These are phyloP conservation scores for Wickerhamiella domercqiae DNA, from an alignment of 805 yeast genomes.

Conservation along the genomic window DNA sequence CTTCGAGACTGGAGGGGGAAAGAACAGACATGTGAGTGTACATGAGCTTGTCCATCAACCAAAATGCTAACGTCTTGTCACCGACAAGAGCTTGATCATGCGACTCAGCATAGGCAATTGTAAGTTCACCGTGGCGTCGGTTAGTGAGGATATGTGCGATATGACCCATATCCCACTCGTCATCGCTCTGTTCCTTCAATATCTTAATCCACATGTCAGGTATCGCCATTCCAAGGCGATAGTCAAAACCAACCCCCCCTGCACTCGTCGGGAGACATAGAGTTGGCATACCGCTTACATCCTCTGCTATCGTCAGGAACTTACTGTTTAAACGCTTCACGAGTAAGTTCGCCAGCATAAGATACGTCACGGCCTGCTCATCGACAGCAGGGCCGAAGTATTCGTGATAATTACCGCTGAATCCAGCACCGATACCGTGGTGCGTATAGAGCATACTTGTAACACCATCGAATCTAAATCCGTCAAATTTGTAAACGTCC, in stretches of 20 bases:
- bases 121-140: slow-evolving; percentile 74
- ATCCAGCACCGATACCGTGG: slow-evolving; percentile 80
- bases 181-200: slow-evolving; percentile 68
- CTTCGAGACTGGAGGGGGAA: slow-evolving; percentile 54
- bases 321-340: slow-evolving; percentile 39
- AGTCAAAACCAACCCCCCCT: slow-evolving; percentile 92
- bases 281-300: slow-evolving; percentile 95
- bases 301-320: slow-evolving; percentile 81
- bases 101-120: slow-evolving; percentile 84
- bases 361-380: slow-evolving; percentile 68
- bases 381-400: slow-evolving; percentile 68
- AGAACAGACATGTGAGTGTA: slow-evolving; percentile 83
- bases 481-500: slow-evolving; percentile 78
- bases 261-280: slow-evolving; percentile 53
- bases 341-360: slow-evolving; percentile 81
- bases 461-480: slow-evolving; percentile 93
- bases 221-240: slow-evolving; percentile 88
- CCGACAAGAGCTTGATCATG: slow-evolving; percentile 98
- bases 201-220: slow-evolving; percentile 99
- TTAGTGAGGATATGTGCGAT: slow-evolving; percentile 74
- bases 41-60: slow-evolving; percentile 99
- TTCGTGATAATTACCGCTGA: slow-evolving; percentile 86
- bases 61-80: slow-evolving; percentile 88
- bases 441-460: slow-evolving; percentile 84
- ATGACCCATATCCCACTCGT: slow-evolving; percentile 77